Conservation (phyloP, 148 eudicot genomes). For the Fallopia convolvulus region DNA sequence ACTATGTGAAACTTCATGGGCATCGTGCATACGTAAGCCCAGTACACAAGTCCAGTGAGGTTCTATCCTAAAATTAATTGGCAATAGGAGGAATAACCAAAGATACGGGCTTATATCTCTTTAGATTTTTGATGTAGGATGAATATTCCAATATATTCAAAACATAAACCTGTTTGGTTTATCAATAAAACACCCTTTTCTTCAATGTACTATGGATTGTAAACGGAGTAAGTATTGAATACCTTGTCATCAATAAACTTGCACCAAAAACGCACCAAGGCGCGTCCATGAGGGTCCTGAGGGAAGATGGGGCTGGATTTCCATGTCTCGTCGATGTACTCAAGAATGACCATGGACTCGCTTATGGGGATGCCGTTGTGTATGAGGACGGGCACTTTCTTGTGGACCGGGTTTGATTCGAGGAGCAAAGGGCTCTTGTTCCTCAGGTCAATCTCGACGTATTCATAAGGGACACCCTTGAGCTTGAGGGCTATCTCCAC, state of each 20-base stretch:
- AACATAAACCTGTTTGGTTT: too few relatives aligned
- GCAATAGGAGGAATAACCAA: too few relatives aligned
- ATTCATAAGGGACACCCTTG: slow-evolving; percentile 24
- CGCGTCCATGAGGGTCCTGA: slow-evolving; percentile 27
- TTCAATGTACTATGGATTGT: too few relatives aligned
- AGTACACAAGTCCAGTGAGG: too few relatives aligned
- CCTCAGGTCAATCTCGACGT: slow-evolving; percentile 19
- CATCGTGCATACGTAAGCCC: too few relatives aligned
- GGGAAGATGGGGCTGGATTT: slow-evolving; percentile 29
- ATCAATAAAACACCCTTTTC: too few relatives aligned
- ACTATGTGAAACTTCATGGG: too few relatives aligned
- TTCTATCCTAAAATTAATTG: too few relatives aligned
- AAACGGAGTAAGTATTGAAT: background rate
- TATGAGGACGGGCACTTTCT: slow-evolving; percentile 39
- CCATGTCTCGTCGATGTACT: slow-evolving; percentile 42
- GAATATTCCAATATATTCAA: too few relatives aligned
- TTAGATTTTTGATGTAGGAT: too few relatives aligned
- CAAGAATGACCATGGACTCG: slow-evolving; percentile 41
- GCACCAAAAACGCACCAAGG: slow-evolving; percentile 40
- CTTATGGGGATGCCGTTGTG: slow-evolving; percentile 34
- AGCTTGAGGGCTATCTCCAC: slow-evolving; percentile 27
- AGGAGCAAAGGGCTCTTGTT: slow-evolving; percentile 25
- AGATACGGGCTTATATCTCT: too few relatives aligned
- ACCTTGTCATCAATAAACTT: slow-evolving; percentile 49
- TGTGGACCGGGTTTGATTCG: slow-evolving; percentile 30